Conservation (phyloP, 805 yeast genomes). For the Candida bentonensis region DNA sequence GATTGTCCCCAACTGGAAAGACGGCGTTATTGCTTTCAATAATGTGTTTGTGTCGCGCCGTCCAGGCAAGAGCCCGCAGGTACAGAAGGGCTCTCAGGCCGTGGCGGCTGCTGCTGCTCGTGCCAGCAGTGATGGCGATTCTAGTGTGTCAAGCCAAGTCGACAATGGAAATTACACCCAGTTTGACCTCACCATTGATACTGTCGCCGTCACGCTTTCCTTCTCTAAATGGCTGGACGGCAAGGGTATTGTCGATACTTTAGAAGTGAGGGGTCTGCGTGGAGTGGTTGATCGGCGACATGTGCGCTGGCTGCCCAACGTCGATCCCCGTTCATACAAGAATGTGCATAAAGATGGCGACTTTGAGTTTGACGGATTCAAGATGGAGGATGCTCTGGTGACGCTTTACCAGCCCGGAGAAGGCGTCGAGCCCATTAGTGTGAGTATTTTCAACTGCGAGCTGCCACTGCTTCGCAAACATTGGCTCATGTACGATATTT, state of each 20-base stretch:
- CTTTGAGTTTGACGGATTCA: slow-evolving; percentile 46
- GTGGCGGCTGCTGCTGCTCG: slow-evolving; percentile 52
- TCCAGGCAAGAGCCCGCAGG: slow-evolving; percentile 43
- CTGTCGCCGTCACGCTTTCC: slow-evolving; percentile 65
- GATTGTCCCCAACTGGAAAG: slow-evolving; percentile 86
- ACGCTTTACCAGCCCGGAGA: slow-evolving; percentile 64
- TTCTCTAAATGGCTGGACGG: slow-evolving; percentile 84
- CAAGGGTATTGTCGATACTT: slow-evolving; percentile 67
- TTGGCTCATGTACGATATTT: slow-evolving; percentile 81
- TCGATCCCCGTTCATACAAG: slow-evolving; percentile 69
- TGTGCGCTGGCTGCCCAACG: slow-evolving; percentile 68
- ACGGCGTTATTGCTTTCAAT: slow-evolving; percentile 69
- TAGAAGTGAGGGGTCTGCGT: slow-evolving; percentile 70
- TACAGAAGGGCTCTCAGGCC: slow-evolving; percentile 59
- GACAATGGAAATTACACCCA: slow-evolving; percentile 95
- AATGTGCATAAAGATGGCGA: slow-evolving; percentile 69
- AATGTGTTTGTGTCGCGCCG: slow-evolving; percentile 78
- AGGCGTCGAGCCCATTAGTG: slow-evolving; percentile 69
- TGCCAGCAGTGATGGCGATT: slow-evolving; percentile 6
- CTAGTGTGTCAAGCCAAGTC: slow-evolving; percentile 23
- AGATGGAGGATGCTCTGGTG: slow-evolving; percentile 72
- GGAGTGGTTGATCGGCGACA: slow-evolving; percentile 90
- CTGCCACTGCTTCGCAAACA: slow-evolving; percentile 70
- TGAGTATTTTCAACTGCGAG: slow-evolving; percentile 80
- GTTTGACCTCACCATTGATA: slow-evolving; percentile 81